Percentiles rank a stretch among this genome's conserved stretches.
Evolutionary conservation across 257 asterid genomes (phyloP).

Genomic region (Plantago ovata): DNA sequence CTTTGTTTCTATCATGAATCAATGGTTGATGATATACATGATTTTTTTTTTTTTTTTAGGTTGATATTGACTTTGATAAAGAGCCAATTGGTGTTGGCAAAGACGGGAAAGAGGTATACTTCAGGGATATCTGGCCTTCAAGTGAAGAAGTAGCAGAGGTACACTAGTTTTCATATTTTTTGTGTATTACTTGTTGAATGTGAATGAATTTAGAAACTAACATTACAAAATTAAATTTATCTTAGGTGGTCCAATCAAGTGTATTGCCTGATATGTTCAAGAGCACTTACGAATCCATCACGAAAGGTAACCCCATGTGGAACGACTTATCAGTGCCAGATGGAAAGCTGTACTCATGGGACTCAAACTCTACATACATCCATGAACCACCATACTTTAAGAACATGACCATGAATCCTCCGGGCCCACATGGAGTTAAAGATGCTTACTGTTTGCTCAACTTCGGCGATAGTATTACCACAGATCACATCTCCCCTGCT

Average conservation of each 20-base stretch:
- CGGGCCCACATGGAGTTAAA: conserved; percentile 88
- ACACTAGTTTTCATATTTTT: conserved; percentile 13
- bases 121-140: conserved; percentile 92
- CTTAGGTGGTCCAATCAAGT: conserved; percentile 82
- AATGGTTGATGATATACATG: background rate
- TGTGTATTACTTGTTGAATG: conserved; percentile 13
- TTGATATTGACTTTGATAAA: conserved; percentile 84
- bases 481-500: conserved; percentile 97
- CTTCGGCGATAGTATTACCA: conserved; percentile 90
- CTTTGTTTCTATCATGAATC: background rate
- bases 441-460: conserved; percentile 93
- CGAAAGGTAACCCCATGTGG: conserved; percentile 89
- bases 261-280: conserved; percentile 91
- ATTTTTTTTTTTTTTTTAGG: conserved; percentile 39
- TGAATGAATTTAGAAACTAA: background rate
- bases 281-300: conserved; percentile 84
- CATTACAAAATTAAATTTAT: conserved; percentile 13
- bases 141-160: conserved; percentile 93
- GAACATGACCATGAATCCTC: conserved; percentile 90
- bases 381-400: conserved; percentile 96
- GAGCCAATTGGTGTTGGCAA: conserved; percentile 91
- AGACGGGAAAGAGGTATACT: conserved; percentile 78
- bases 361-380: conserved; percentile 77
- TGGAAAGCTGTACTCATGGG: conserved; percentile 80
- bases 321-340: conserved; percentile 67